Evolutionary conservation across 805 yeast genomes (phyloP).

Genomic region (Ascoidea tarda): DNA sequence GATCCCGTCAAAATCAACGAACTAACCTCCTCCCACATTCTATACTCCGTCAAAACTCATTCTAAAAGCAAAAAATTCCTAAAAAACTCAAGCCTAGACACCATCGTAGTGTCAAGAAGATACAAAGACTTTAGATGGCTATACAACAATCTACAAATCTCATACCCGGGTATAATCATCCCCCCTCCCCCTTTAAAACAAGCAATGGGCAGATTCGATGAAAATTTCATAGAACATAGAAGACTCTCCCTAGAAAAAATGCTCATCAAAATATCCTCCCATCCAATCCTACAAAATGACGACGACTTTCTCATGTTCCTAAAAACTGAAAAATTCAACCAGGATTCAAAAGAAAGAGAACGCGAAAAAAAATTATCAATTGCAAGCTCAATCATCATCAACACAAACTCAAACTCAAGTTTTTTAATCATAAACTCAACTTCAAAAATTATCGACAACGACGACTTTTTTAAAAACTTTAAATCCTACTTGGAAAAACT

Average conservation of each 20-base stretch:
- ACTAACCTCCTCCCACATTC: constrained; percentile 76
- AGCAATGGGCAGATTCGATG: constrained; percentile 81
- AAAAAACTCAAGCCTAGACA: constrained; percentile 18
- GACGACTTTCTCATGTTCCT: constrained; percentile 67
- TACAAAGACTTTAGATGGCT: constrained; percentile 92
- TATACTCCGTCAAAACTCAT: constrained; percentile 60
- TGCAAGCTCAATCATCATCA: neutral
- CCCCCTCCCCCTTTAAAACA: constrained; percentile 98
- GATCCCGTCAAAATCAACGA: constrained; percentile 93
- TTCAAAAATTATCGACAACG: constrained; percentile 62
- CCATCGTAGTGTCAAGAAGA: constrained; percentile 59
- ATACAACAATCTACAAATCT: constrained; percentile 71
- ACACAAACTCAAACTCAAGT: neutral
- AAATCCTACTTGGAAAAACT: constrained; percentile 53
- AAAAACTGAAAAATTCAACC: constrained; percentile 53
- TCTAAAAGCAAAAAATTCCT: constrained; percentile 28
- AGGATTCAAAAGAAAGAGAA: constrained; percentile 61
- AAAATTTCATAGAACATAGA: constrained; percentile 78
- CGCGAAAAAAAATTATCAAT: constrained; percentile 12
- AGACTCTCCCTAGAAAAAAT: constrained; percentile 74
- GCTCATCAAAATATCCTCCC: constrained; percentile 58
- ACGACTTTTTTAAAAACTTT: constrained; percentile 60
- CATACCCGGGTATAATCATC: constrained; percentile 79
- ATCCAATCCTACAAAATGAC: constrained; percentile 47
- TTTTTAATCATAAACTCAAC: constrained; percentile 11